These are phyloP conservation scores for Elongisporangium undulatum DNA, from an alignment of 352 stramenopile species.

Conservation along the genomic window DNA sequence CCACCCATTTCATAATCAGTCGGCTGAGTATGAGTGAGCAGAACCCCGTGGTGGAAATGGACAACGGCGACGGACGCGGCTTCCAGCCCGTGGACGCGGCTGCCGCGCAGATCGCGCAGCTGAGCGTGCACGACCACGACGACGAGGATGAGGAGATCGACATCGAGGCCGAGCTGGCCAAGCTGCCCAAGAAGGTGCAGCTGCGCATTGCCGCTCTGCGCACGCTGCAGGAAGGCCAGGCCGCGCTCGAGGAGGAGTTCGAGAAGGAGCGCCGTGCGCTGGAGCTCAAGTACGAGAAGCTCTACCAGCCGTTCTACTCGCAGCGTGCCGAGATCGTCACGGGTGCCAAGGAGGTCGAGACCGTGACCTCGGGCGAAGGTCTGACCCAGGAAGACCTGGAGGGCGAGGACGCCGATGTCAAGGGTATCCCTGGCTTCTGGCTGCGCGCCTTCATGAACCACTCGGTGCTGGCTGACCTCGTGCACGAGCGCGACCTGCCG, in stretches of 20 bases:
- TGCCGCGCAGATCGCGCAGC: conserved; percentile 27
- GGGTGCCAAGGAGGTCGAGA: conserved; percentile 71
- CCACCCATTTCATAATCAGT: conserved; percentile 11
- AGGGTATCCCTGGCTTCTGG: conserved; percentile 84
- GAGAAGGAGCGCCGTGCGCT: conserved; percentile 81
- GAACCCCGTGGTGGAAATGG: conserved; percentile 56
- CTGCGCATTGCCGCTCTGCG: conserved; percentile 62
- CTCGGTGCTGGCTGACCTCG: conserved; percentile 70
- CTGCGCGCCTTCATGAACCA: conserved; percentile 84
- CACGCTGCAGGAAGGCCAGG: conserved; percentile 76
- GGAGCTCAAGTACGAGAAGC: conserved; percentile 87
- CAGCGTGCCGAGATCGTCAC: conserved; percentile 74
- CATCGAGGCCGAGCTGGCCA: conserved; percentile 54
- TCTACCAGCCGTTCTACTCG: conserved; percentile 80
- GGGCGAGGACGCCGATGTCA: conserved; percentile 37
- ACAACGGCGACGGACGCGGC: conserved; percentile 53
- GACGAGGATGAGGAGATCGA: conserved; percentile 23
- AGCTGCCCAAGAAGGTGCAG: conserved; percentile 67
- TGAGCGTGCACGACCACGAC: conserved; percentile 20
- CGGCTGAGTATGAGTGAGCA: conserved; percentile 20
- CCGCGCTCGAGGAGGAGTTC: conserved; percentile 74
- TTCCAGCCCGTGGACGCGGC: conserved; percentile 54
- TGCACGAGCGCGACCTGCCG: conserved; percentile 76
- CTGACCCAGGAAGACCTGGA: conserved; percentile 26
- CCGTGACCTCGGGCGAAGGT: conserved; percentile 36